Conservation (phyloP, 805 yeast genomes). For the Maudiozyma turicensis region DNA sequence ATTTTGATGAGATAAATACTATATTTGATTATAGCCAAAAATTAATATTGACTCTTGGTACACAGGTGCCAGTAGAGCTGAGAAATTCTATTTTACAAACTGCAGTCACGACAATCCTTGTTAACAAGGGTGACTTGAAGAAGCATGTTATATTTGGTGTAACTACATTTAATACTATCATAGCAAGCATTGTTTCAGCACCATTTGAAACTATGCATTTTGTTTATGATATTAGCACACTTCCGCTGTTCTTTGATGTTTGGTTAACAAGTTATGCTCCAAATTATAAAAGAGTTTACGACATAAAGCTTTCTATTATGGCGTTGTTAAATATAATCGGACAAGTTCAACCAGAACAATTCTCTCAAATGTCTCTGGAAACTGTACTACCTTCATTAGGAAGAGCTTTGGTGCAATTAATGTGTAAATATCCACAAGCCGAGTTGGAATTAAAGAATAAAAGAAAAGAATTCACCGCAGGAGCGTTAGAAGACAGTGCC, state of each 20-base stretch:
- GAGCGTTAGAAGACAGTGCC: constrained; percentile 28
- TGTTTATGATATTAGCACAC: constrained; percentile 36
- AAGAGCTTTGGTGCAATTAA: constrained; percentile 38
- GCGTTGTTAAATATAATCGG: constrained; percentile 49
- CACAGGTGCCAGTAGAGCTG: constrained; percentile 33
- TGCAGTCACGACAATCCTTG: constrained; percentile 30
- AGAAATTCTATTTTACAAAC: constrained; percentile 38
- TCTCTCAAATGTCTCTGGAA: constrained; percentile 29
- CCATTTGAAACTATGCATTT: constrained; percentile 42
- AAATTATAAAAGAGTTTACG: constrained; percentile 60
- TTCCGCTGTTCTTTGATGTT: constrained; percentile 43
- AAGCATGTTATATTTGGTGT: constrained; percentile 26
- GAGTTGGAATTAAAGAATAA: constrained; percentile 53
- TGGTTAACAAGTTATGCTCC: constrained; percentile 33
- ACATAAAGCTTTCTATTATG: constrained; percentile 63
- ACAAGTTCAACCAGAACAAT: constrained; percentile 21
- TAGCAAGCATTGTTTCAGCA: constrained; percentile 56
- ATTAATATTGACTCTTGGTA: constrained; percentile 49
- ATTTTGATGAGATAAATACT: constrained; percentile 44
- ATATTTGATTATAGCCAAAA: constrained; percentile 60
- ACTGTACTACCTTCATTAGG: constrained; percentile 41
- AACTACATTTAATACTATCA: constrained; percentile 41
- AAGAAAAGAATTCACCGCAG: constrained; percentile 42
- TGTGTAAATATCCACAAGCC: constrained; percentile 64
- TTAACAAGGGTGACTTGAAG: constrained; percentile 19